Evolutionary conservation across 495 filamentous ascomycete species (phyloP), one percentile per base, ranked within the genome.

Genomic region (Talaromyces ruber): DNA sequence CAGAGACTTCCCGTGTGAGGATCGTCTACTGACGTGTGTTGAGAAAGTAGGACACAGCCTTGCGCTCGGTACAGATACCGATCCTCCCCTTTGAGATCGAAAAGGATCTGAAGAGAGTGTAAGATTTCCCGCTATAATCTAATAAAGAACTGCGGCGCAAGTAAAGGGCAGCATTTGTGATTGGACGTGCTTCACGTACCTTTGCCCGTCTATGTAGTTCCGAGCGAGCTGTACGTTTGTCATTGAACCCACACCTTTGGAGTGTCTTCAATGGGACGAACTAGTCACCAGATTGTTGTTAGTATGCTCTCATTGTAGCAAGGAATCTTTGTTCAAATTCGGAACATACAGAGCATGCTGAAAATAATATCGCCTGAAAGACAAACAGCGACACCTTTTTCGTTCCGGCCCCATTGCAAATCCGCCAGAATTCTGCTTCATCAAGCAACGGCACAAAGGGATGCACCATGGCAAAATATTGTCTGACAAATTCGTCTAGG

Each of bases 391-490:
- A 77, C 22, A 81, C 66, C 32, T 68, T 74, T 11, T 71, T 66
- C 3, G 58, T 12, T 6, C 50, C n/a, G 1, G 64, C 16, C 4
- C 66, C 60, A 18, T 63, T 64, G 59, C 75, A 81, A 8, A 75
- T 68, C 28, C 71, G 67, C 80, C 80, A 82, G 47, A 82, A 80
- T 45, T 75, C 68, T 0, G 71, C 74, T 52, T 82, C 80, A 11
- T 82, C 75, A 4, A 82, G 24, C 6, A 82, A 67, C 6, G 79
- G 80, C 24, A 80, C 62, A 8, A 71, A 62, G 3, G 80, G 79
- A 62, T 82, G 79, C 14, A 82, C 70, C 18, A 76, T 71, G 58
- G 75, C 68, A 62, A 82, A 82, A 57, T 81, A 82, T 25, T 74
- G 71, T 4, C 72, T 70, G 8, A 81, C 66, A 58, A 82, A 78